Evolutionary conservation across 805 yeast species (phyloP), one percentile per base, ranked within the genome.

Genomic region (Candida tammaniensis): DNA sequence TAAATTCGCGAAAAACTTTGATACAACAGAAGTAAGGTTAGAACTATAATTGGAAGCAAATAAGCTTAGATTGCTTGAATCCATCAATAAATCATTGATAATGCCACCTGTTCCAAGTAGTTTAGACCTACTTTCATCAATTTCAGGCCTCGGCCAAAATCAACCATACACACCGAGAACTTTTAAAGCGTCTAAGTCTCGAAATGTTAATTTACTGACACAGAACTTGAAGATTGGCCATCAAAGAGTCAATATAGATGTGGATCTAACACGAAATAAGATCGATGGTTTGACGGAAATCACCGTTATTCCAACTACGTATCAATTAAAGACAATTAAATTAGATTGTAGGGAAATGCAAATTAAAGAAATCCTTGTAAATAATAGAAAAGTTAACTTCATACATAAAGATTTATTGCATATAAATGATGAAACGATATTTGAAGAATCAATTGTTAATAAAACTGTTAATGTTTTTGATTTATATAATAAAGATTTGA

Each of bases 301-400:
- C 20, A 82, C 93, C 1, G 67, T 89, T 2, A 69, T 85, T 12
- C 97, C 98, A 0, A 62, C 76, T 11, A 76, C 79, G 33, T 63
- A 79, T 14, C 49, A 66, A 1, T 61, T 91, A 28, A 76, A 74
- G 38, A 62, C 64, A 8, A 64, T 93, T 17, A 74, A 76, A 33
- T 64, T 93, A 33, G 98, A 93, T 55, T 86, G 95, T 39, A 75
- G 95, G 34, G 86, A 86, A 27, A 70, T 83, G 62, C 67, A 64
- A 23, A 74, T 93, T 23, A 70, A 72, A 16, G 74, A 76, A 17
- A 82, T 87, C 5, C 65, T 66, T 22, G 74, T 93, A 27, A 88
- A 67, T 41, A 60, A 60, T 22, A 74, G 77, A 36, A 68, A 78
- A 43, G 67, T 73, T 39, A 58, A 68, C 26, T 87, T 69, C 51